phyloP scores from a whole-genome alignment of 768 basidiomycete genomes.

The Mycena galericulata region DNA sequence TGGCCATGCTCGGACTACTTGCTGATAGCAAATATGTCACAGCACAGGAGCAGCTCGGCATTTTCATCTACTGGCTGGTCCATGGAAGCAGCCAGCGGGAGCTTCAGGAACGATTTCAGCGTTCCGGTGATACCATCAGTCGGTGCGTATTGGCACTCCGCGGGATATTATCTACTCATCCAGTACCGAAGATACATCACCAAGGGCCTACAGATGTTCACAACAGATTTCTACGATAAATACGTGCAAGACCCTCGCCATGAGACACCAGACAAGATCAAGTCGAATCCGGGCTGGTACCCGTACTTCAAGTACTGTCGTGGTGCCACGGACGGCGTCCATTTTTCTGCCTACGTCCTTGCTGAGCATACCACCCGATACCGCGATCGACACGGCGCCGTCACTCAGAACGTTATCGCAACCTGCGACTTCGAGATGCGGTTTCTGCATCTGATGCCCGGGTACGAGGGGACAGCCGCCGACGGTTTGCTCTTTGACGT shows the following conservation, averaged over 20 bases:
- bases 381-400: constrained; percentile 35
- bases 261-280: constrained; percentile 30
- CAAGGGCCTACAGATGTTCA: not conserved
- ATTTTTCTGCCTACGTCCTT: constrained; percentile 29
- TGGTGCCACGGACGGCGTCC: too few relatives aligned
- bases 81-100: constrained; percentile 6
- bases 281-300: constrained; percentile 38
- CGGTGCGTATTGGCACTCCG: not conserved
- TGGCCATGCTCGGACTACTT: not conserved
- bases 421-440: constrained; percentile 44
- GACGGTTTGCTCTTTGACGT: constrained; percentile 44
- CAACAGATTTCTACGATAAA: constrained; percentile 1
- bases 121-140: not conserved
- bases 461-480: constrained; percentile 51
- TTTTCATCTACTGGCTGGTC: too few relatives aligned
- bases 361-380: constrained; percentile 22
- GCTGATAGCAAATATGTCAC: not conserved
- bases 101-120: not conserved
- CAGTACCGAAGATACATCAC: not conserved
- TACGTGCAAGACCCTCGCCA: constrained; percentile 3
- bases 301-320: constrained; percentile 41
- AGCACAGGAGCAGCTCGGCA: not conserved
- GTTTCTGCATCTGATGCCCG: too few relatives aligned
- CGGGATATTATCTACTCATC: too few relatives aligned
- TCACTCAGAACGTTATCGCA: constrained; percentile 50